phyloP scores from a whole-genome alignment of 331 rosid genomes.

The Malus hybrid region DNA sequence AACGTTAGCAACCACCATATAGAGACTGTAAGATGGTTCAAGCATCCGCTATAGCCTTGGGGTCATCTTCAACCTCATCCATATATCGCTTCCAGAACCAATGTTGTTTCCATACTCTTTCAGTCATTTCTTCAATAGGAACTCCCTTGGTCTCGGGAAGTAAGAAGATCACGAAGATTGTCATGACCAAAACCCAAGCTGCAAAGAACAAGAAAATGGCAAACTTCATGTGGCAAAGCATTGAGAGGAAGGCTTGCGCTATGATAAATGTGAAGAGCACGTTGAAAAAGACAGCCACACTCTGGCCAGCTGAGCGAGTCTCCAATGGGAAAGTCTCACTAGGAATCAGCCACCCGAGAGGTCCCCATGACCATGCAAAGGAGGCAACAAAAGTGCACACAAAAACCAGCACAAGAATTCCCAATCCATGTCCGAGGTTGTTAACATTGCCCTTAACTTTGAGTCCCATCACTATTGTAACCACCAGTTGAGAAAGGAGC shows the following conservation, averaged over 20 bases:
- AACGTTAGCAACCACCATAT: not conserved
- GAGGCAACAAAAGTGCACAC: conserved; percentile 52
- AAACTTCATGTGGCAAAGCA: conserved; percentile 54
- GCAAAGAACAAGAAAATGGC: conserved; percentile 67
- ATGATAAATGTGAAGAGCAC: conserved; percentile 60
- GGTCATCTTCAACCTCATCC: not conserved
- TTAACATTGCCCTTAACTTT: conserved; percentile 34
- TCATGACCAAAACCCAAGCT: conserved; percentile 50
- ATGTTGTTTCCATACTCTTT: conserved; percentile 62
- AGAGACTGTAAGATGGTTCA: not conserved
- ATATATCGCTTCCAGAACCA: conserved; percentile 70
- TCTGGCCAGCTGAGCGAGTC: conserved; percentile 57
- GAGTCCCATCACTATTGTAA: conserved; percentile 32
- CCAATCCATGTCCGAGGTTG: conserved; percentile 35
- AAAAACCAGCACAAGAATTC: conserved; percentile 44
- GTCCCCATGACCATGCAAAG: conserved; percentile 88
- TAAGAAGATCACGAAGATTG: conserved; percentile 27
- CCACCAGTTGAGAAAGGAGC: conserved; percentile 41
- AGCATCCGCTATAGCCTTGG: not conserved
- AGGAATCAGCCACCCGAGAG: conserved; percentile 67
- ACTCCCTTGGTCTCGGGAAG: conserved; percentile 56
- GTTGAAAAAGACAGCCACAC: conserved; percentile 48
- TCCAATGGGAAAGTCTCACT: conserved; percentile 63
- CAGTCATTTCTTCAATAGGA: conserved; percentile 66
- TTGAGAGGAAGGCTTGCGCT: conserved; percentile 2